Base-by-base conservation (phyloP, 2,329 filamentous ascomycete species). In the Neofusicoccum sp. region DNA sequence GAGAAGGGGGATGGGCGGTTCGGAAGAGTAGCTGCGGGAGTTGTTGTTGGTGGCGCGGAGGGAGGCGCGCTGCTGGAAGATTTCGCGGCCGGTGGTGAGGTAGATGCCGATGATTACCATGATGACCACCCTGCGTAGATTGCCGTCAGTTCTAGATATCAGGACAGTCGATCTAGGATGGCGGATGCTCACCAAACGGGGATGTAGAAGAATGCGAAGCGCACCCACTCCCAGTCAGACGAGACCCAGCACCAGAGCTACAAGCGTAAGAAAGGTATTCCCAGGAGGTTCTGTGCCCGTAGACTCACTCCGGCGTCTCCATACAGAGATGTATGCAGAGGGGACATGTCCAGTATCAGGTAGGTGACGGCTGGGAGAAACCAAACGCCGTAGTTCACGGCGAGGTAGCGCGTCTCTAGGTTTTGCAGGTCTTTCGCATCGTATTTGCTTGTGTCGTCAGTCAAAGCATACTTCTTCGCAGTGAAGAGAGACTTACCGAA, bases 181-280 rank as follows among this genome's bases (percentile, higher is more conserved):
- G n/a, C n/a, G 9, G n/a, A 7, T 26, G 56, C 66, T 62, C 64
- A 88, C 88, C 87, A 90, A 59, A 89, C 81, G 6, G 87, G 87
- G 0, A 79, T 86, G 68, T 95, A 96, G 70, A 93, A 93, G 28
- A 86, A 83, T 2, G 84, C 84, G 61, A 95, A 86, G 38, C 90
- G 86, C 72, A 90, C 84, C 61, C 87, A 82, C 60, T 90, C 87
- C 83, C 87, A 92, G 3, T 84, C 75, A 1, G 76, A 69, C 1
- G 82, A 77, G 16, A 95, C 80, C 90, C 90, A 95, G 71, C 91
- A 96, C 91, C 90, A 96, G 26, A 95, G 75, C 80, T 82, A 60
- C n/a, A 20, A 6, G 8, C 6, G 16, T 41, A n/a, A 33, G 28
- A 9, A 14, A 6, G 3, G 44, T 11, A 8, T 34, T 6, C 14